Evolutionary conservation across 2,329 filamentous ascomycete genomes (phyloP), one percentile per base, ranked within the genome.

Genomic region (Ceratocystis albifundus): DNA sequence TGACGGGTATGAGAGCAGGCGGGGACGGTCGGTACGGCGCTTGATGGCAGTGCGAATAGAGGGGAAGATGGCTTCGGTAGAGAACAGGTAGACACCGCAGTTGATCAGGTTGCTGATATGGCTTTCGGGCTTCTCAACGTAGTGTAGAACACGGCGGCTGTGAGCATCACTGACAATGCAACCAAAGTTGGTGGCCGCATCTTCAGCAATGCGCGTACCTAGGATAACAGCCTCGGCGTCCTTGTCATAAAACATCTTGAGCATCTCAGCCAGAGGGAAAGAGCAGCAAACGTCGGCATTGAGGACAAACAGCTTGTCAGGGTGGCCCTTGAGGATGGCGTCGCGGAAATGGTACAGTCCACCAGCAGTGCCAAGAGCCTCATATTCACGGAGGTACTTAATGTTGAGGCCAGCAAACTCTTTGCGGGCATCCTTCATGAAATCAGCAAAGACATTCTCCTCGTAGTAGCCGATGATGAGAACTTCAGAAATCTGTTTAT

Each of bases 381-480:
- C 88, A 80, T 99, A 99, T 81, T 99, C 94, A 74, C 94, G 89
- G 65, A 99, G 85, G 79, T 99, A 99, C 76, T 92, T 90, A 78
- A 97, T 90, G 72, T 86, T 86, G 72, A 97, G 85, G 74, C 90
- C 84, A 65, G 92, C 90, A 79, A 96, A 96, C 75, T 90, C 88
- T 75, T 84, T 84, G 69, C 86, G 81, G 69, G 91, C 85, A 75
- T 96, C 89, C 78, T 96, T 96, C 81, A 97, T 96, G 79, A 97
- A 97, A 78, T 96, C 92, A 73, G 91, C 89, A 84, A 97, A 96
- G 73, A 97, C 90, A 57, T 85, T 84, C 80, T 97, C 94, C 75
- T 99, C 94, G 77, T 97, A 99, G 84, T 99, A 99, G 74, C 94
- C 94, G 74, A 99, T 95, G 74, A 99, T 87, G 80, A 94, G 92